A percentile compares a stretch with the other conserved stretches of the same genome.
Conservation (phyloP, 441 rosid species). For the Jatropha podagrica region DNA sequence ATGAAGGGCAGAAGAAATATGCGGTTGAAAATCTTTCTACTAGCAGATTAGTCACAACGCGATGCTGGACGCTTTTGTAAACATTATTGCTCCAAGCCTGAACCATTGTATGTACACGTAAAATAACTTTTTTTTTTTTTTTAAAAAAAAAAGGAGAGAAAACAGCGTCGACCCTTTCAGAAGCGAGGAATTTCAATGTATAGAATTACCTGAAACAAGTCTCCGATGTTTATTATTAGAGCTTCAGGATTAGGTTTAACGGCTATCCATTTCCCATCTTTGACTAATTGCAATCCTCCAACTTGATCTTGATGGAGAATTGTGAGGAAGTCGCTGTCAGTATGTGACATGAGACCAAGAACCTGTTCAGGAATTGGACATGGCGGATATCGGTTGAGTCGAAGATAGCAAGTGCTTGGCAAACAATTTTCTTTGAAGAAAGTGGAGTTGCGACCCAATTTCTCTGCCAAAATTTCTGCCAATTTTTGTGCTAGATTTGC, state of each 20-base stretch:
- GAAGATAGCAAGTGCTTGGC: slow-evolving; percentile 70
- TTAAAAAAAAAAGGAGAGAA: too few relatives aligned
- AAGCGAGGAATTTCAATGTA: too few relatives aligned
- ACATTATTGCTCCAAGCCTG: slow-evolving; percentile 93
- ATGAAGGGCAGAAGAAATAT: slow-evolving; percentile 84
- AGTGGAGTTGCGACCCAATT: slow-evolving; percentile 47
- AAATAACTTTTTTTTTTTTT: too few relatives aligned
- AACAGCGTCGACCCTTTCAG: too few relatives aligned
- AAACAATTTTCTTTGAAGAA: slow-evolving; percentile 62
- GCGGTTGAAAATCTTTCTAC: slow-evolving; percentile 83
- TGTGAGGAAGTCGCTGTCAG: slow-evolving; percentile 94
- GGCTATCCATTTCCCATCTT: slow-evolving; percentile 78
- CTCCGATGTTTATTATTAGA: slow-evolving; percentile 81
- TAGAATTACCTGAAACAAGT: slow-evolving; percentile 67
- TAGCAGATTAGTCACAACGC: slow-evolving; percentile 67
- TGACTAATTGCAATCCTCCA: slow-evolving; percentile 83
- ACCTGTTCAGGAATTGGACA: slow-evolving; percentile 56
- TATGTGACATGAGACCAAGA: slow-evolving; percentile 85
- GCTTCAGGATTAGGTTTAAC: slow-evolving; percentile 85
- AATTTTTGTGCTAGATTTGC: slow-evolving; percentile 61
- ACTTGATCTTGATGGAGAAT: slow-evolving; percentile 78
- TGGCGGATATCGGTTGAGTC: slow-evolving; percentile 86
- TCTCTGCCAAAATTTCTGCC: slow-evolving; percentile 72
- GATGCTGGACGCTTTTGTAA: slow-evolving; percentile 80
- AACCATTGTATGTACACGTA: neutral